These are phyloP conservation scores for Botryotinia narcissicola DNA, from an alignment of 2,329 filamentous ascomycete genomes.

Conservation along the genomic window DNA sequence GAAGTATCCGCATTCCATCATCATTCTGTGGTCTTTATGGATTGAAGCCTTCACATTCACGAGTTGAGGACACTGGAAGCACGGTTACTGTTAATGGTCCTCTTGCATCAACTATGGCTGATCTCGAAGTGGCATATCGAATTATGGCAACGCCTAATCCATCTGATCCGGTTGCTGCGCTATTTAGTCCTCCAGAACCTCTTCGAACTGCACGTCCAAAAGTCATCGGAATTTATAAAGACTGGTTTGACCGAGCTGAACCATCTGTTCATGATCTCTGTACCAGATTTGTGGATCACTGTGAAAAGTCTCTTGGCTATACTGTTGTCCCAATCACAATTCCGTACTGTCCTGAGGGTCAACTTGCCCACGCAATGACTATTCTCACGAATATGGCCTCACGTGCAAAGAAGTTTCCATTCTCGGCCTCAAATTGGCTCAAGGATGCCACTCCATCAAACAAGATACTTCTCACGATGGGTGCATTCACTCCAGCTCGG, in stretches of 20 bases:
- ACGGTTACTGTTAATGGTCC: conserved; percentile 67
- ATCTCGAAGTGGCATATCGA: conserved; percentile 80
- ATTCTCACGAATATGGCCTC: conserved; percentile 71
- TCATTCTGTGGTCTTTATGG: conserved; percentile 58
- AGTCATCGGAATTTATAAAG: conserved; percentile 66
- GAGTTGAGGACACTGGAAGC: conserved; percentile 56
- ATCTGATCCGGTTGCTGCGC: conserved; percentile 54
- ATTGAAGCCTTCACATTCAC: conserved; percentile 74
- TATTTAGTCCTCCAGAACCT: conserved; percentile 56
- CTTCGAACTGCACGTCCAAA: conserved; percentile 45
- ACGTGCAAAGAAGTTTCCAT: conserved; percentile 30
- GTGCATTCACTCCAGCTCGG: conserved; percentile 58
- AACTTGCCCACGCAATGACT: conserved; percentile 72
- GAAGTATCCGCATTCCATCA: conserved; percentile 52
- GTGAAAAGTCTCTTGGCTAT: conserved; percentile 51
- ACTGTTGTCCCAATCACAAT: conserved; percentile 58
- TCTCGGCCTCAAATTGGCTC: conserved; percentile 44
- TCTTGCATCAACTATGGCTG: conserved; percentile 70
- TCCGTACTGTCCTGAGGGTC: conserved; percentile 66
- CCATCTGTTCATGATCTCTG: conserved; percentile 61
- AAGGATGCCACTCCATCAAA: conserved; percentile 63
- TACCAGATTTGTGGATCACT: conserved; percentile 58
- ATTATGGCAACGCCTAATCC: conserved; percentile 72
- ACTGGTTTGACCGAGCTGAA: conserved; percentile 70
- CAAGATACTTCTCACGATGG: conserved; percentile 66